Percentiles rank a stretch among this genome's conserved stretches.
Conservation (phyloP, 495 filamentous ascomycete species). For the Talaromyces adpressus region DNA sequence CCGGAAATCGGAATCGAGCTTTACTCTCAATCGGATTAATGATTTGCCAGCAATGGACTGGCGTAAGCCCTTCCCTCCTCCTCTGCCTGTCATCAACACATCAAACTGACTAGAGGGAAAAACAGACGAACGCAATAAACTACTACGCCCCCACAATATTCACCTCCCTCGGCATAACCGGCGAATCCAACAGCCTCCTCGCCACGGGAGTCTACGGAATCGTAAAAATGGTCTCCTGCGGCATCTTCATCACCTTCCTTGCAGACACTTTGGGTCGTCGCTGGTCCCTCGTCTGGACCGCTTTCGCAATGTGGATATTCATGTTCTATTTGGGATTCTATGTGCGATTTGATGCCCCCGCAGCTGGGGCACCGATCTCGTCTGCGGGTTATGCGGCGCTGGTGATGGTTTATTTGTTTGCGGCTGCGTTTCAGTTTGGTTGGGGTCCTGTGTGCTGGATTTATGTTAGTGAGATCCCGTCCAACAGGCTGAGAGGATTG, state of each 20-base stretch:
- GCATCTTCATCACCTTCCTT: slow-evolving; percentile 59
- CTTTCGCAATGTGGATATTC: slow-evolving; percentile 58
- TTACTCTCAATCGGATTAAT: slow-evolving; percentile 52
- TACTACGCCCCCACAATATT: slow-evolving; percentile 73
- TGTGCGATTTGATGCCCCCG: slow-evolving; percentile 60
- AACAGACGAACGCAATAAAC: slow-evolving; percentile 53
- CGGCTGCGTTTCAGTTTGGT: slow-evolving; percentile 69
- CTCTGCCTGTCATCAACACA: background rate
- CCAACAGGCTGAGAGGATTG: slow-evolving; percentile 55
- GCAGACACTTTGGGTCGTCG: slow-evolving; percentile 67
- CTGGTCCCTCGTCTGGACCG: slow-evolving; percentile 66
- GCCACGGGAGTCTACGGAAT: slow-evolving; percentile 49
- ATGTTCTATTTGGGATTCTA: slow-evolving; percentile 83
- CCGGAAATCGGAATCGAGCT: slow-evolving; percentile 56
- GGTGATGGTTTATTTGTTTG: slow-evolving; percentile 67
- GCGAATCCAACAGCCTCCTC: slow-evolving; percentile 41
- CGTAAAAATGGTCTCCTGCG: slow-evolving; percentile 50
- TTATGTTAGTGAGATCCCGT: slow-evolving; percentile 67
- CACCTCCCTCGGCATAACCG: slow-evolving; percentile 40
- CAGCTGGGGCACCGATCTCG: slow-evolving; percentile 39
- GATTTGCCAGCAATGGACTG: slow-evolving; percentile 68
- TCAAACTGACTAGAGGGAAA: background rate
- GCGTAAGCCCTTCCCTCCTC: slow-evolving; percentile 7
- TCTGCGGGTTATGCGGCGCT: slow-evolving; percentile 60
- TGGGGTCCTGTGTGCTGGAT: slow-evolving; percentile 81